Evolutionary conservation across 2,329 filamentous ascomycete genomes (phyloP), one percentile per base, ranked within the genome.

Genomic region (Hypoxylon sp.): DNA sequence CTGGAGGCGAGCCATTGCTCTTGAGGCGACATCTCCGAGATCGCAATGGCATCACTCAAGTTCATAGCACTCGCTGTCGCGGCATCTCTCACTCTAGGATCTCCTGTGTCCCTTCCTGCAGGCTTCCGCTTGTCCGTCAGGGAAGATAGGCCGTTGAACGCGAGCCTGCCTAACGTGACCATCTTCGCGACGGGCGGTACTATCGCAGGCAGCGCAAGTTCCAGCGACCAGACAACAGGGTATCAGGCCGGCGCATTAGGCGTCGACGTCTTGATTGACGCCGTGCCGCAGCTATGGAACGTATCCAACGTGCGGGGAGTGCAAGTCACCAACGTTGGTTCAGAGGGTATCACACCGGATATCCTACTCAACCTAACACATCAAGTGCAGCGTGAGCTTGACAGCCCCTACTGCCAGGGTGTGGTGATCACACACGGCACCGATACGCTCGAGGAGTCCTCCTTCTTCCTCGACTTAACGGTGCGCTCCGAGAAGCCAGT

Each of bases 341-440:
- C 82, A 58, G 76, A 76, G 31, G 78, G 81, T 64, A 80, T 89
- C 69, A 87, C 84, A 31, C 78, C 83, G 17, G 80, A 77, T 5
- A 81, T 87, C 58, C 80, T 85, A 35, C 78, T 88, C 19, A 80
- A 79, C 27, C 73, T 89, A 37, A 80, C 83, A 5, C 79, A 83
- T 24, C 77, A 80, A 60, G 84, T 89, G 57, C 84, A 86, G 61
- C 67, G 68, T 5, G 84, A 86, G 61, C 79, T 88, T 3, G 81
- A 83, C 27, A 75, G 74, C 62, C 78, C 79, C n/a, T 71, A 77
- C 54, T 78, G 77, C 35, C 77, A 80, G 78, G 87, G 84, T 37
- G 86, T 85, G 6, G 86, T 90, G 5, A 79, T 91, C 58, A 90
- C 89, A 0, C 89, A 91, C 72, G 89, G 89, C 52, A 91, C 89